A percentile compares a stretch with the other conserved stretches of the same genome.
Conservation (phyloP, 768 basidiomycete species). For the Termitomyces sp. region DNA sequence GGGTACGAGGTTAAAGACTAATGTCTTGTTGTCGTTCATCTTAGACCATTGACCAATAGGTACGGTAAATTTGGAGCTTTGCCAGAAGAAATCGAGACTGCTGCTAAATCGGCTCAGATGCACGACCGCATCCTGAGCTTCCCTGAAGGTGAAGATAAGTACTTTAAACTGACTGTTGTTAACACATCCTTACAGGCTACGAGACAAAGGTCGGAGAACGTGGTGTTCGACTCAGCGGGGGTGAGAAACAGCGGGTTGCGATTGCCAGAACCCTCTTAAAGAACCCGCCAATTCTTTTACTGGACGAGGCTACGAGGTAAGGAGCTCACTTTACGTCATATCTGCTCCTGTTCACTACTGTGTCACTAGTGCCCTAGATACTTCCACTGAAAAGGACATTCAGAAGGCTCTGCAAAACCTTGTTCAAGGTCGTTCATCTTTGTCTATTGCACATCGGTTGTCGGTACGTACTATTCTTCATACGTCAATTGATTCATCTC, state of each 20-base stretch:
- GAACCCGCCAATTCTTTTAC: constrained; percentile 74
- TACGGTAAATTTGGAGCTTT: constrained; percentile 75
- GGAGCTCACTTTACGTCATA: constrained; percentile 1
- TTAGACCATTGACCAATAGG: constrained; percentile 22
- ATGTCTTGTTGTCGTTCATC: constrained; percentile 1
- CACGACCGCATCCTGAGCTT: constrained; percentile 81
- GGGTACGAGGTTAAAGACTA: constrained; percentile 32
- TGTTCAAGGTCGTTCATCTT: constrained; percentile 62
- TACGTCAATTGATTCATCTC: constrained; percentile 2
- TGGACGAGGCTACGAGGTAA: constrained; percentile 73
- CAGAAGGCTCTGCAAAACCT: constrained; percentile 83
- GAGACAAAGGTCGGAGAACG: constrained; percentile 88
- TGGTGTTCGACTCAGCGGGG: constrained; percentile 78
- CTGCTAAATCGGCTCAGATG: constrained; percentile 80
- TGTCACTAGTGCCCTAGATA: constrained; percentile 67
- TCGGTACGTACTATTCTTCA: constrained; percentile 42
- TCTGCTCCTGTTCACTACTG: neutral
- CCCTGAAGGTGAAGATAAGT: constrained; percentile 49
- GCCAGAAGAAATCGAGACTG: constrained; percentile 70
- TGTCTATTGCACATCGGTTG: constrained; percentile 77
- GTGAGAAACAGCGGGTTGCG: constrained; percentile 86
- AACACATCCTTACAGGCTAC: constrained; percentile 38
- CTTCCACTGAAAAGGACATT: constrained; percentile 85
- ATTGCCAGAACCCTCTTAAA: constrained; percentile 85
- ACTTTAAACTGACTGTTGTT: neutral